phyloP scores from a whole-genome alignment of 257 asterid genomes.

The Scutellaria minor region DNA sequence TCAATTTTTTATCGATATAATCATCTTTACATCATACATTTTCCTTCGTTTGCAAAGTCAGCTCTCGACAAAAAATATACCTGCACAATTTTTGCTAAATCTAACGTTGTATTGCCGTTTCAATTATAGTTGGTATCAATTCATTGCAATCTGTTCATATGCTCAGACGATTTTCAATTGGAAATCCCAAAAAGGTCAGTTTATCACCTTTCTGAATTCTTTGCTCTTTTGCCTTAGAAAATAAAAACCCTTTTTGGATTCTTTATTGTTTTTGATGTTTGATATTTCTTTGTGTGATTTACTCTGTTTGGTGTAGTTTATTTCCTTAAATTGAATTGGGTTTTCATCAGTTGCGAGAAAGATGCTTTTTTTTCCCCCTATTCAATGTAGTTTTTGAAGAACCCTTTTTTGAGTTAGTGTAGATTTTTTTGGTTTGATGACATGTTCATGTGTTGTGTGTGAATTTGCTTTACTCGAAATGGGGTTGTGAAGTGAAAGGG shows the following conservation, averaged over 20 bases:
- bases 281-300: constrained; percentile 7
- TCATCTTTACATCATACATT: constrained; percentile 17
- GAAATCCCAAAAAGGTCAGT: constrained; percentile 37
- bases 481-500: constrained; percentile 9
- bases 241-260: constrained; percentile 17
- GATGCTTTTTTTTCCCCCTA: not conserved
- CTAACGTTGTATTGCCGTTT: constrained; percentile 17
- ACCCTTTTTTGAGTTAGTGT: constrained; percentile 24
- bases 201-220: constrained; percentile 32
- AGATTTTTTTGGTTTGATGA: constrained; percentile 2
- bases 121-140: not conserved
- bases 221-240: not conserved
- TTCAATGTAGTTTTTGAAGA: not conserved
- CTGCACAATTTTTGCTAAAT: not conserved
- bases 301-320: constrained; percentile 7
- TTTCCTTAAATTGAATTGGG: constrained; percentile 33
- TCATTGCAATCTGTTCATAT: constrained; percentile 12
- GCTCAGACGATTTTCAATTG: not conserved
- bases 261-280: not conserved
- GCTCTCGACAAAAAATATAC: constrained; percentile 22
- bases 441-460: constrained; percentile 3
- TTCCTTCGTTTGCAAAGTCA: constrained; percentile 25
- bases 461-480: constrained; percentile 26
- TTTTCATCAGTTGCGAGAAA: constrained; percentile 18
- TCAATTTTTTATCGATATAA: not conserved